Percentiles rank a stretch among this genome's conserved stretches.
These are phyloP conservation scores for Juglanconis sp. DNA, from an alignment of 2,329 filamentous ascomycete species.

Conservation along the genomic window DNA sequence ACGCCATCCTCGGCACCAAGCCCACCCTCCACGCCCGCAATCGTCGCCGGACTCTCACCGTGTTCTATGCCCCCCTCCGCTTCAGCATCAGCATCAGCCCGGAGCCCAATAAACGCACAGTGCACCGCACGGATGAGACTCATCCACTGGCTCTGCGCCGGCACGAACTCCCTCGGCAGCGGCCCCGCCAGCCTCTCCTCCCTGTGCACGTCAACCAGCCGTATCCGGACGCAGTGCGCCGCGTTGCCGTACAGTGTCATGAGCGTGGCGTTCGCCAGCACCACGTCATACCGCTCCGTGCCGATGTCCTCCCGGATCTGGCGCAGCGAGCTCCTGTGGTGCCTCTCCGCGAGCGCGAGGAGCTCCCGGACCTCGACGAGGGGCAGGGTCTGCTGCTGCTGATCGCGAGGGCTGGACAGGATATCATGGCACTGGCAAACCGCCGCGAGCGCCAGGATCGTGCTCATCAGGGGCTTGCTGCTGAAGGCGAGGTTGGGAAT, in stretches of 20 bases:
- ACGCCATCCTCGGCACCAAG: neutral
- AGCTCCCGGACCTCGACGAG: slow-evolving; percentile 26
- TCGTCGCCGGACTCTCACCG: neutral
- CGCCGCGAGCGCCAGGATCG: slow-evolving; percentile 39
- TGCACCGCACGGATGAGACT: slow-evolving; percentile 34
- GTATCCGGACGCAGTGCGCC: slow-evolving; percentile 35
- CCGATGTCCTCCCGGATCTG: slow-evolving; percentile 34
- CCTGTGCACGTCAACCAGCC: slow-evolving; percentile 26
- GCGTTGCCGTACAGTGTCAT: slow-evolving; percentile 41
- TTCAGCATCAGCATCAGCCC: slow-evolving; percentile 17
- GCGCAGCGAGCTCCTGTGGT: slow-evolving; percentile 35
- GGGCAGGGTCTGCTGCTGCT: neutral
- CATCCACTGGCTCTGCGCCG: slow-evolving; percentile 35
- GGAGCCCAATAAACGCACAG: slow-evolving; percentile 31
- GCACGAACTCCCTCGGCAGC: slow-evolving; percentile 26
- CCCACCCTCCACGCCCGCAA: neutral
- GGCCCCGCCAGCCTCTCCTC: slow-evolving; percentile 1
- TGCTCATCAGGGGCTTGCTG: slow-evolving; percentile 38
- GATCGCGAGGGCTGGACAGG: slow-evolving; percentile 6
- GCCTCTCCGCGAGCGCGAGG: slow-evolving; percentile 30
- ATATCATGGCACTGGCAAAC: slow-evolving; percentile 37
- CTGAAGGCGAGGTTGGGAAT: slow-evolving; percentile 40
- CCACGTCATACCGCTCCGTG: slow-evolving; percentile 30
- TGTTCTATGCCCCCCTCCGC: too few species aligned
- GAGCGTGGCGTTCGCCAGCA: slow-evolving; percentile 37